Conservation (phyloP, 805 yeast species). For the Torulaspora franciscae region DNA sequence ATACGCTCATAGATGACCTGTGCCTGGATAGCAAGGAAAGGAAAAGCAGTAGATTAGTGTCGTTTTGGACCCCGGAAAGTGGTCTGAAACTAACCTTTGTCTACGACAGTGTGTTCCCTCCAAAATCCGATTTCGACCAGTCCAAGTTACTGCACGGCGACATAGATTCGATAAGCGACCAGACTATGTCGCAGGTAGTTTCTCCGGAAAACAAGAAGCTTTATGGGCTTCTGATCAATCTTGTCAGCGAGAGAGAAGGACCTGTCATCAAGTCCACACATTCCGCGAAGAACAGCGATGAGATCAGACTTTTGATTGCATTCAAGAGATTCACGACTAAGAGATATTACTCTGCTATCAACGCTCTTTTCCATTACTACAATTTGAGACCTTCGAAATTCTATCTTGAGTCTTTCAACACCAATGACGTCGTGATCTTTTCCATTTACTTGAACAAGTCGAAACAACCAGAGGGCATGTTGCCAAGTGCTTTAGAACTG, state of each 20-base stretch:
- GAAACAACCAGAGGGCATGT: slow-evolving; percentile 41
- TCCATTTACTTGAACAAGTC: slow-evolving; percentile 76
- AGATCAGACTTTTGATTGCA: slow-evolving; percentile 84
- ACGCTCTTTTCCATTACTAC: slow-evolving; percentile 84
- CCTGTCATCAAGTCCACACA: slow-evolving; percentile 82
- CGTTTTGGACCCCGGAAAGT: slow-evolving; percentile 41
- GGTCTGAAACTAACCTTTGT: slow-evolving; percentile 50
- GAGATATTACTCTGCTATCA: slow-evolving; percentile 79
- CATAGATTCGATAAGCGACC: slow-evolving; percentile 69
- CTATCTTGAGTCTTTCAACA: slow-evolving; percentile 82
- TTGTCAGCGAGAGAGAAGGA: slow-evolving; percentile 73
- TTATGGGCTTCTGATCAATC: slow-evolving; percentile 65
- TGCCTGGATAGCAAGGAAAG: slow-evolving; percentile 60
- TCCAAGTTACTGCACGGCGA: slow-evolving; percentile 38
- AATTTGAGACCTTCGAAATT: slow-evolving; percentile 79
- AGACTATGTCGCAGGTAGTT: slow-evolving; percentile 70
- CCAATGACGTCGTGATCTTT: slow-evolving; percentile 80
- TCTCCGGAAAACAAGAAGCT: slow-evolving; percentile 72
- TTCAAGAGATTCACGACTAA: slow-evolving; percentile 80
- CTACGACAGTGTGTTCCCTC: slow-evolving; percentile 59
- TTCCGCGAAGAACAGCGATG: slow-evolving; percentile 72
- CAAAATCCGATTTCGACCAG: slow-evolving; percentile 21
- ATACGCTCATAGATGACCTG: slow-evolving; percentile 71
- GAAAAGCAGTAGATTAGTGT: slow-evolving; percentile 74
- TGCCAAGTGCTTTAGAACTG: slow-evolving; percentile 44